phyloP scores from a whole-genome alignment of 805 yeast species.

The Metschnikowia colocasiae region DNA sequence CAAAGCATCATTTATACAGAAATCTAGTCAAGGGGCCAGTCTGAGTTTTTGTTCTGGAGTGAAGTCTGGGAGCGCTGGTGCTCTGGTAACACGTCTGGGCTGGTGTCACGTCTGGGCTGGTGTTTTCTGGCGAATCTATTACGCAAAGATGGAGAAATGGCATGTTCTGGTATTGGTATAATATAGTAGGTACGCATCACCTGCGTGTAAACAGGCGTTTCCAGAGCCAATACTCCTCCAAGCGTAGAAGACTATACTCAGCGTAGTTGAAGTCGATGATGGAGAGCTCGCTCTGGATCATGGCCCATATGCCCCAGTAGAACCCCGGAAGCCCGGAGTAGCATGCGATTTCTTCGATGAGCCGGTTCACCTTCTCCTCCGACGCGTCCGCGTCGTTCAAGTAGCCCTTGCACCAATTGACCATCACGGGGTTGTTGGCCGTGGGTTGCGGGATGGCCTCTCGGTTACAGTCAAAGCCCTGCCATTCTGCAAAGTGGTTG shows the following conservation, averaged over 20 bases:
- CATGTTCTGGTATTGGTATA: too few relatives aligned
- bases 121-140: too few relatives aligned
- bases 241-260: constrained; percentile 53
- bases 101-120: too few relatives aligned
- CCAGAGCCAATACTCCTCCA: constrained; percentile 72
- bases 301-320: constrained; percentile 84
- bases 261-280: constrained; percentile 70
- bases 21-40: too few relatives aligned
- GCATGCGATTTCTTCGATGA: constrained; percentile 53
- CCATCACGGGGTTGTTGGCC: constrained; percentile 39
- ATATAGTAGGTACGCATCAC: too few relatives aligned
- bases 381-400: constrained; percentile 34
- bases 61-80: too few relatives aligned
- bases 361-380: constrained; percentile 32
- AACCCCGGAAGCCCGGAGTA: constrained; percentile 81
- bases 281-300: constrained; percentile 65
- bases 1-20: too few relatives aligned
- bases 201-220: constrained; percentile 28
- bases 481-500: constrained; percentile 77
- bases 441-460: constrained; percentile 55
- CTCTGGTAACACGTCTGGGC: too few relatives aligned
- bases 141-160: too few relatives aligned
- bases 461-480: constrained; percentile 70
- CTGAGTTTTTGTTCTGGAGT: too few relatives aligned
- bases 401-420: constrained; percentile 59